Evolutionary conservation across 345 rosid genomes (phyloP), one percentile per base, ranked within the genome.

Genomic region (Syzygium oleosum): DNA sequence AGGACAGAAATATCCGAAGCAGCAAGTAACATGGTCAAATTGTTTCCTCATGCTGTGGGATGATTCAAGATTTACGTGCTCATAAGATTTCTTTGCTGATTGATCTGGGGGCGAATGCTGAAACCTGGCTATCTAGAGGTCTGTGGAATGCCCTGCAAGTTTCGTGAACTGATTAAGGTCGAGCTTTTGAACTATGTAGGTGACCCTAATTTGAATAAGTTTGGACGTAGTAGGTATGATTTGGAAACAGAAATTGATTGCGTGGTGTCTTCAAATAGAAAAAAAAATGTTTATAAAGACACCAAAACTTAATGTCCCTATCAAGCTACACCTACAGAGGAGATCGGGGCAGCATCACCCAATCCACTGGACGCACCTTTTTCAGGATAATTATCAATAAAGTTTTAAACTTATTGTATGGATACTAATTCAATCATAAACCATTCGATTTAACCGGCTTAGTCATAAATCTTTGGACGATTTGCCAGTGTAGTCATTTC

Each of bases 381-480:
- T 51, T 51, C 12, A 9, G 52, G 52, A 51, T 59, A 25, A 2
- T 59, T 59, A 2, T 0, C 1, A 59, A 59, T 43, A 59, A 59
- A 12, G 65, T 25, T 7, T 9, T 56, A 23, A 56, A 23, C 25
- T 12, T 56, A 23, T 56, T 59, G 0, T 5, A 12, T 0, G 13
- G 4, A 59, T 25, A 0, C 2, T 25, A 59, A 59, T 59, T 25
- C 0, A 59, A 3, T 59, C 1, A 11, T 59, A 25, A 25, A 59
- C 5, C 1, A 11, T 12, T 59, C 0, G 12, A 4, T 25, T 56
- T 27, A 0, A 11, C 6, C 31, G 27, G 12, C 2, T 51, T 9
- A 51, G 12, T 9, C 13, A 10, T 51, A 9, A 51, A 51, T 9
- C 52, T 51, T 51, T 51, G 0, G 12, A 51, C 2, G 52, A 51